Base-by-base conservation (phyloP, 129 eudicot species). In the Arctium lappa region DNA sequence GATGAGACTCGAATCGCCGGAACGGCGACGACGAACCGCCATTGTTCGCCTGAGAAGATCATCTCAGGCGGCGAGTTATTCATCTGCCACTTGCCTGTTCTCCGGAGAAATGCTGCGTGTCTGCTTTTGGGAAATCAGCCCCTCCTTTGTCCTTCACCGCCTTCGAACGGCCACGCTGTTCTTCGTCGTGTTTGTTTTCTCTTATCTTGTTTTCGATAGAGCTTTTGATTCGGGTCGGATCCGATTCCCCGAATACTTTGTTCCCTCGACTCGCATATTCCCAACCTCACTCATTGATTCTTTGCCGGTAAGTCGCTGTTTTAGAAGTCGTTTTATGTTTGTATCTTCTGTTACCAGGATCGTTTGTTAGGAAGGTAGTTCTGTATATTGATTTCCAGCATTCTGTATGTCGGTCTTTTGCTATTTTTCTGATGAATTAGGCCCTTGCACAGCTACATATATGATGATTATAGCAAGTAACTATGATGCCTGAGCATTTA, bases 1-100 rank as follows among this genome's bases (percentile, higher is more conserved):
- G 71, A 65, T 65, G 71, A 65, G 71, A 27, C 71, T 65, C 31
- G 33, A 65, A 22, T 27, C 33, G 27, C 71, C 71, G 71, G 71
- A 65, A 22, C 33, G 33, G 33, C 33, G 71, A 27, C 71, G 34
- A 3, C 71, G 71, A 66, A 66, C 3, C 1, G 71, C 71, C 32
- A 9, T 66, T 66, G 33, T 66, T 66, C 71, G 71, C 71, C 71
- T 66, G 71, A 66, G 71, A 66, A 66, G 33, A 66, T 66, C 71
- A 66, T 29, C 71, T 66, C 71, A 66, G 71, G 71, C 71, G 71
- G 11, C 71, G 15, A 66, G 27, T 66, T 22, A 9, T 66, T 66
- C 71, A 22, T 66, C 71, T 29, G 71, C 33, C 13, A 66, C 33
- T 8, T 66, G 34, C 71, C 71, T 66, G 11, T 63, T 63, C 70